Base-by-base conservation (phyloP, 108 stramenopile genomes). In the Skeletonema grethae region DNA sequence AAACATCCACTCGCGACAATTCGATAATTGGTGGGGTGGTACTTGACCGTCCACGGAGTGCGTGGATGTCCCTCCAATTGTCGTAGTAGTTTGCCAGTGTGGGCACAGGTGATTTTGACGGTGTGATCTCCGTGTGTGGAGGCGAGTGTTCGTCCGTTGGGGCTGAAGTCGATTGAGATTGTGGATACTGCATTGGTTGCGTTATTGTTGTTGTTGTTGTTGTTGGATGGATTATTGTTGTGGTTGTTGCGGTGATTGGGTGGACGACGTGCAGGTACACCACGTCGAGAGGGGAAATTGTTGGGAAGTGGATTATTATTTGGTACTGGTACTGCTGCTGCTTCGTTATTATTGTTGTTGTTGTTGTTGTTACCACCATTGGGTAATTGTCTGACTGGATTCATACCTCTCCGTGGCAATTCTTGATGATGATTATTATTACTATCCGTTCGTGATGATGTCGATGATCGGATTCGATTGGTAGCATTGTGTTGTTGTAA, bases 51-150 rank as follows among this genome's bases (percentile, higher is more conserved):
- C 99, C 99, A 99, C 0, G 99, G 99, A 4, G 99, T 99, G 7
- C 99, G 90, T 1, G 97, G 93, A 84, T 99, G 99, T 7, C 99
- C 99, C 18, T 83, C 82, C 13, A 98, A 77, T 2, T 83, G 80
- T 31, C 90, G 82, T 10, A 92, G 57, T 8, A 97, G 61, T 53
- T 59, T 69, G 9, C 93, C 91, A 15, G 88, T 88, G 34, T 61
- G 36, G 28, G 84, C 89, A 57, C 83, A 86, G 1, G 97, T 84
- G 20, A 99, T 92, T 77, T 99, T 99, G 55, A 99, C 96, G n/a
- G 97, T 97, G 79, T 99, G 99, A 76, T 99, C 99, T 3, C 99
- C 99, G 59, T 99, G 99, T 13, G 99, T 98, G 2, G 93, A 93
- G n/a, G 98, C 97, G 72, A 99, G 80, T 12, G 94, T 91, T 9